phyloP scores from a whole-genome alignment of 2,329 filamentous ascomycete genomes.

The Hirsutella minnesotensis region DNA sequence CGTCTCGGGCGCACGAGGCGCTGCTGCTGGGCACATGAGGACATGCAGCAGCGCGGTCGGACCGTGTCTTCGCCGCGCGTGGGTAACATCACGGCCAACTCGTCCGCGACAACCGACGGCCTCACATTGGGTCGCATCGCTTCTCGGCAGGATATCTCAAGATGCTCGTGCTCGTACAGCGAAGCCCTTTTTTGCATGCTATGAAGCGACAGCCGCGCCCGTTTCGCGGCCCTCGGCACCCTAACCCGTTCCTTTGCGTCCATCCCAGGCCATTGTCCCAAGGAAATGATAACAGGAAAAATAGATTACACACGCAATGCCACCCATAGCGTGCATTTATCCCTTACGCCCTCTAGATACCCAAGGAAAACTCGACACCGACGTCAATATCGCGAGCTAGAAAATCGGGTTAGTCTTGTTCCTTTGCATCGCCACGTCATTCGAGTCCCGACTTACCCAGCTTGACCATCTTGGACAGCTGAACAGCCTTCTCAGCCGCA shows the following conservation, averaged over 20 bases:
- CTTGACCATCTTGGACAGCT: conserved; percentile 99
- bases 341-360: conserved; percentile 53
- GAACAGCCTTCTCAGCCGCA: conserved; percentile 94
- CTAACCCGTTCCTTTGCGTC: neutral
- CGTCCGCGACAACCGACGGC: too few relatives aligned
- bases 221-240: neutral
- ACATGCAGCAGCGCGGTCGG: too few relatives aligned
- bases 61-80: too few relatives aligned
- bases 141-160: too few relatives aligned
- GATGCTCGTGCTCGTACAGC: too few relatives aligned
- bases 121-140: too few relatives aligned
- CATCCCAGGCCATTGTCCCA: neutral
- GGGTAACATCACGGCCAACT: too few relatives aligned
- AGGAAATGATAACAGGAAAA: neutral
- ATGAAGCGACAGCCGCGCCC: too few relatives aligned
- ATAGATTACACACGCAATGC: neutral
- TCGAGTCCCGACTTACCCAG: conserved; percentile 73
- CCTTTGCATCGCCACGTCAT: neutral
- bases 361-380: conserved; percentile 86
- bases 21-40: too few relatives aligned
- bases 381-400: conserved; percentile 90
- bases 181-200: too few relatives aligned
- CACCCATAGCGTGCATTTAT: neutral
- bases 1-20: too few relatives aligned
- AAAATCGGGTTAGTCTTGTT: neutral